A percentile compares a stretch with the other conserved stretches of the same genome.
These are phyloP conservation scores for Phytophthora pini DNA, from an alignment of 352 stramenopile species.

Conservation along the genomic window DNA sequence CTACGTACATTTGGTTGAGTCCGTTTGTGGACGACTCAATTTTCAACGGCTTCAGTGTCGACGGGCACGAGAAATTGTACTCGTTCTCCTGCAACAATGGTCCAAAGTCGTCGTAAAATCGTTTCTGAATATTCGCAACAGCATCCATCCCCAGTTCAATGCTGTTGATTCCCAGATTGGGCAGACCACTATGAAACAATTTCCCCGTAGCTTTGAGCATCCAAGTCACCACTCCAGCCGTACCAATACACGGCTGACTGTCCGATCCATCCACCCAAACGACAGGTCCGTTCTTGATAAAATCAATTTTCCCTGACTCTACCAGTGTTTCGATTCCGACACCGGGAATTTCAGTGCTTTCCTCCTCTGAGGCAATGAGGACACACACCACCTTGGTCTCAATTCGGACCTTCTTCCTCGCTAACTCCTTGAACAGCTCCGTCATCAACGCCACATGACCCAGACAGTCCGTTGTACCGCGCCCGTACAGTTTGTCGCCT, in stretches of 20 bases:
- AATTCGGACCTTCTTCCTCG: neutral
- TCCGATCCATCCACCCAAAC: neutral
- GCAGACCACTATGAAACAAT: neutral
- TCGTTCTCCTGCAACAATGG: constrained; percentile 80
- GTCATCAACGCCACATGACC: neutral
- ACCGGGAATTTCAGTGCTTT: neutral
- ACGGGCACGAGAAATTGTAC: constrained; percentile 89
- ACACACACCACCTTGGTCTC: constrained; percentile 1
- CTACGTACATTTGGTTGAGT: constrained; percentile 30
- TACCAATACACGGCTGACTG: neutral
- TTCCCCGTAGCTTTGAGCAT: neutral
- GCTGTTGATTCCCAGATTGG: neutral
- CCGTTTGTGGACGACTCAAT: constrained; percentile 72
- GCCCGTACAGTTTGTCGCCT: neutral
- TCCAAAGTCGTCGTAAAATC: neutral
- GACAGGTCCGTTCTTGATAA: neutral
- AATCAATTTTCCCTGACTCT: neutral
- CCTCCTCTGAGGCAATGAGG: neutral
- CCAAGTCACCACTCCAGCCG: neutral
- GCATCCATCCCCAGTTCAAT: neutral
- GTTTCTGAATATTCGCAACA: neutral
- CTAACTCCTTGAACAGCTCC: neutral
- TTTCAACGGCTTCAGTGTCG: constrained; percentile 80
- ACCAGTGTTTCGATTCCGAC: neutral
- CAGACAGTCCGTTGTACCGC: constrained; percentile 2